Evolutionary conservation across 176 grass and related monocot species (phyloP).

Genomic region (Oryza glumipatula): DNA sequence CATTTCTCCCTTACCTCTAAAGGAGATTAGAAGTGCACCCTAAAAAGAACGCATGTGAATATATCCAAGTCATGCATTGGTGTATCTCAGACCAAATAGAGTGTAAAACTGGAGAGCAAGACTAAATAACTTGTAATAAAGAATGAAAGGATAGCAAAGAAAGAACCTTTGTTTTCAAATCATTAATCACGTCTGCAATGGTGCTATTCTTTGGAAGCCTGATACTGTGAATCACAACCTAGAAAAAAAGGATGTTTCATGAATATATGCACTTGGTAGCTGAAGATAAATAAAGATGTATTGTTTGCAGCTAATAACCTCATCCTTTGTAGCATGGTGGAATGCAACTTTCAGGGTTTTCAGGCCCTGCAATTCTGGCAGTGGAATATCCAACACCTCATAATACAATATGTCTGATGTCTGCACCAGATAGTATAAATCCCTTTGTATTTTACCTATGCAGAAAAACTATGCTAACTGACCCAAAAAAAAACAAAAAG

Average conservation of each 20-base stretch:
- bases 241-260: conserved; percentile 35
- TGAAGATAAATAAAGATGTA: conserved; percentile 29
- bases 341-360: conserved; percentile 98
- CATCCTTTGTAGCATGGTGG: conserved; percentile 91
- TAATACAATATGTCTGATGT: conserved; percentile 93
- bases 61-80: conserved; percentile 1
- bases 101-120: background rate
- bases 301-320: conserved; percentile 54
- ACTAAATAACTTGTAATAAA: conserved; percentile 13
- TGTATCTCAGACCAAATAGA: conserved; percentile 2
- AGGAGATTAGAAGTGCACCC: conserved; percentile 2
- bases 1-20: background rate
- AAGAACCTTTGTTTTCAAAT: conserved; percentile 89
- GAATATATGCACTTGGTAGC: conserved; percentile 39
- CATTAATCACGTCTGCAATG: conserved; percentile 82
- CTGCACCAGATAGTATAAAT: conserved; percentile 45
- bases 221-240: conserved; percentile 86
- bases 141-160: background rate
- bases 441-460: background rate
- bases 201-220: conserved; percentile 94
- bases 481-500: conserved; percentile 17
- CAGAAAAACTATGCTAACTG: conserved; percentile 39
- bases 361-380: conserved; percentile 90
- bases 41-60: background rate
- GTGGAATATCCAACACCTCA: conserved; percentile 91